Evolutionary conservation across 768 basidiomycete genomes (phyloP), one percentile per base, ranked within the genome.

Genomic region (Cantharellus anzutake): DNA sequence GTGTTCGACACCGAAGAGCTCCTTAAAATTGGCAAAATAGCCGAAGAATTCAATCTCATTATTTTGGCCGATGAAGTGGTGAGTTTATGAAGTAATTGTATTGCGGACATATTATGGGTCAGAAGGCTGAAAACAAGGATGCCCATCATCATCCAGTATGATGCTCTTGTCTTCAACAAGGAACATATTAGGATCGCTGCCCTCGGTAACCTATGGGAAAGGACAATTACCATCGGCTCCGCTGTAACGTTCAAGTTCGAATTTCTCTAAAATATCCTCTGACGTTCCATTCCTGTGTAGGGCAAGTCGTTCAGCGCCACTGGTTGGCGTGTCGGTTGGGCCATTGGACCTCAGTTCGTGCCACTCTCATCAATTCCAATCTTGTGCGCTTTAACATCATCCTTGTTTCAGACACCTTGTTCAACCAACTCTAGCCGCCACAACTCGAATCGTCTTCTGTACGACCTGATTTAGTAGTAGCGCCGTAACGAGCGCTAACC

Each of bases 201-300:
- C 41, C 76, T 99, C n/a, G 93, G 92, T 3, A 89, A 91, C 29
- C 96, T 98, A 88, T 98, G 93, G 93, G 88, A 97, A 64, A 82
- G 96, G 51, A 99, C 96, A 0, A 82, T 99, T 50, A 97, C 94
- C 4, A 88, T 97, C 59, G 82, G 86, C 44, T 93, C 90, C n/a
- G 93, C 88, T 38, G 92, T 92, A 65, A 94, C 90, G 90, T 71
- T 73, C 82, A 11, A 37, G 52, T 7, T 7, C 11, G 38, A 55
- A 11, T 7, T 14, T 55, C 11, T 55, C 14, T 11, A 7, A 11
- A 11, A 11, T 7, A 55, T 11, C 11, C 11, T 11, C 52, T 55
- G 11, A 37, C 35, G 11, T 55, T 29, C 20, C 20, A 29, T 55
- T 55, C 35, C 35, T 7, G 35, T 37, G 7, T 37, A 55, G 52